Percentiles rank a stretch among this genome's conserved stretches.
Evolutionary conservation across 768 basidiomycete species (phyloP).

Genomic region (Lentinula sp.): DNA sequence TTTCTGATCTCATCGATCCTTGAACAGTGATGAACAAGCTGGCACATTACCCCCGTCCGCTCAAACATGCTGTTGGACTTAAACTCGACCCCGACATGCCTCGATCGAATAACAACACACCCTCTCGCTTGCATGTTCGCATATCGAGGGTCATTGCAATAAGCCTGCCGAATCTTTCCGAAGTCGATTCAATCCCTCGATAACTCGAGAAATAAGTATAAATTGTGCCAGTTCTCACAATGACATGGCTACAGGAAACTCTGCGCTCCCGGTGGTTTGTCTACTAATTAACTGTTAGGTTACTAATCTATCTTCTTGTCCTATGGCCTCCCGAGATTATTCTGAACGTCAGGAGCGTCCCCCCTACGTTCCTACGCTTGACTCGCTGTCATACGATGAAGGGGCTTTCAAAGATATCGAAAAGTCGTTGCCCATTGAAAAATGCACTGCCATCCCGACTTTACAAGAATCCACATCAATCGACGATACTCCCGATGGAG

Average conservation of each 20-base stretch:
- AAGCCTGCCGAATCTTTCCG: not conserved
- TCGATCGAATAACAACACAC: conserved; percentile 1
- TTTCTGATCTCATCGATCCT: conserved; percentile 1
- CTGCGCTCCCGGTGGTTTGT: not conserved
- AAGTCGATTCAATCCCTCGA: not conserved
- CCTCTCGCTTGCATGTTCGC: not conserved
- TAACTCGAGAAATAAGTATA: not conserved
- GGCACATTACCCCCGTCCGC: not conserved
- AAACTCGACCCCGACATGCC: not conserved
- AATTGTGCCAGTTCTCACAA: not conserved
- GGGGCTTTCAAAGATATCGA: not conserved
- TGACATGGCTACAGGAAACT: not conserved
- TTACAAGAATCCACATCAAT: not conserved
- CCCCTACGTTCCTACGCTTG: not conserved
- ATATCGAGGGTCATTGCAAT: not conserved
- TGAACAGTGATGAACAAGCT: not conserved
- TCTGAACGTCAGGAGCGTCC: not conserved
- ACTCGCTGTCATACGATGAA: conserved; percentile 3
- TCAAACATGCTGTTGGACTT: not conserved
- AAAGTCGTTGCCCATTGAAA: not conserved
- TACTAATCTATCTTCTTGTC: not conserved
- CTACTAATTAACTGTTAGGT: not conserved
- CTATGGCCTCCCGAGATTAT: not conserved
- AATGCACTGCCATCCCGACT: not conserved
- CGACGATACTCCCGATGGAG: conserved; percentile 2